These are phyloP conservation scores for Diaporthe capsici DNA, from an alignment of 2,329 filamentous ascomycete genomes.

Conservation along the genomic window DNA sequence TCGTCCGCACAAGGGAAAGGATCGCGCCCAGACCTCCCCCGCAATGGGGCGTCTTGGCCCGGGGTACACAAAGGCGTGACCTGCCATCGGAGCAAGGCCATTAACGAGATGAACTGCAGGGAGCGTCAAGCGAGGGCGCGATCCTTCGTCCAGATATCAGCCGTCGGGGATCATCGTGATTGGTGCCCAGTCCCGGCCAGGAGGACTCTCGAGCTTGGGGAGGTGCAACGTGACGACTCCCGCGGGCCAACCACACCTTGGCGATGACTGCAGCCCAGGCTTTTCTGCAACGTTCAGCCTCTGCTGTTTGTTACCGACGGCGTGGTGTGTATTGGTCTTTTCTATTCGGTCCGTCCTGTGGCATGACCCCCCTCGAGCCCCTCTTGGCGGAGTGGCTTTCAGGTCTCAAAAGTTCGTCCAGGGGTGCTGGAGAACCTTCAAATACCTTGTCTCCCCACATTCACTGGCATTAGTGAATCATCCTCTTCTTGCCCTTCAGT, in stretches of 20 bases:
- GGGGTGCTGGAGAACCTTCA: slow-evolving; percentile 1
- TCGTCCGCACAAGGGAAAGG: slow-evolving; percentile 17
- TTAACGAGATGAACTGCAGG: slow-evolving; percentile 29
- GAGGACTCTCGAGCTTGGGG: not conserved
- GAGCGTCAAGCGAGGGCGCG: not conserved
- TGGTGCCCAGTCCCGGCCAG: not conserved
- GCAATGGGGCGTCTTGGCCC: slow-evolving; percentile 27
- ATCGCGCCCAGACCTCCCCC: slow-evolving; percentile 28
- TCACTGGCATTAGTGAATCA: not conserved
- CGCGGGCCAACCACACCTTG: slow-evolving; percentile 26
- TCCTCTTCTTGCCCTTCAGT: not conserved
- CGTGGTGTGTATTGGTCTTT: slow-evolving; percentile 9
- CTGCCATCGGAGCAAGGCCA: not conserved
- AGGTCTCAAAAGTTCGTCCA: not conserved
- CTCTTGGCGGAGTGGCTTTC: slow-evolving; percentile 11
- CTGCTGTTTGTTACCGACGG: slow-evolving; percentile 17
- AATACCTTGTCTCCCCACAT: slow-evolving; percentile 16
- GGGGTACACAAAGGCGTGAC: slow-evolving; percentile 17
- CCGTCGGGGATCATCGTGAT: slow-evolving; percentile 23
- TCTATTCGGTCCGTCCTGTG: slow-evolving; percentile 26
- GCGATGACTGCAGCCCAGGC: slow-evolving; percentile 27
- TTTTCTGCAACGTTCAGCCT: slow-evolving; percentile 21
- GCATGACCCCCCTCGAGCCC: slow-evolving; percentile 5
- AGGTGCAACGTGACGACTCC: slow-evolving; percentile 26
- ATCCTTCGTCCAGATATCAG: slow-evolving; percentile 20